Evolutionary conservation across 371 early-diverging fungal species (phyloP).

Genomic region (Mucor irregularis): DNA sequence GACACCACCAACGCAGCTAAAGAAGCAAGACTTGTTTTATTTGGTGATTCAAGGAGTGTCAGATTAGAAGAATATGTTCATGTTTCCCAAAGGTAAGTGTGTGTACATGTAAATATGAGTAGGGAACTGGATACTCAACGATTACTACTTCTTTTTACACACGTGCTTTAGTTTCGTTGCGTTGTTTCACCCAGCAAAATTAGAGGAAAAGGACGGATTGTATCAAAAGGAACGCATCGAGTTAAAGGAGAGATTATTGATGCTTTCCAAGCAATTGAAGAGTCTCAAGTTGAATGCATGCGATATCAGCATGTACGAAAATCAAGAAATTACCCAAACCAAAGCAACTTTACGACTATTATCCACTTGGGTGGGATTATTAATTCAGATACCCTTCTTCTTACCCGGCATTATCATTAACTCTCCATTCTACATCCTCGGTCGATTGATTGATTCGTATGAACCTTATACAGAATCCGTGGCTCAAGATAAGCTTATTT

Average conservation of each 20-base stretch:
- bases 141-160: background rate
- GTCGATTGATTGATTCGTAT: conserved; percentile 40
- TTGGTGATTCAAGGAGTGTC: conserved; percentile 45
- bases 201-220: conserved; percentile 1
- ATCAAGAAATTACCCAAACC: conserved; percentile 37
- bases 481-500: conserved; percentile 54
- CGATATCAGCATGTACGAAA: conserved; percentile 51
- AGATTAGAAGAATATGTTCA: conserved; percentile 49
- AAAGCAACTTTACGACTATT: conserved; percentile 36
- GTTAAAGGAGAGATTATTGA: conserved; percentile 36
- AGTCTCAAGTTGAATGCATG: conserved; percentile 38
- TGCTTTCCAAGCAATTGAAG: conserved; percentile 39
- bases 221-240: conserved; percentile 18
- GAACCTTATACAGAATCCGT: conserved; percentile 56
- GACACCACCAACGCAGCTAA: conserved; percentile 51
- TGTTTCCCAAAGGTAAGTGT: conserved; percentile 49
- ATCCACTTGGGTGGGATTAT: conserved; percentile 35
- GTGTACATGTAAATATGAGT: background rate
- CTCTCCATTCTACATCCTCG: conserved; percentile 53
- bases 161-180: conserved; percentile 31
- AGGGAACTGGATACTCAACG: no score
- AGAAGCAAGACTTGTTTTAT: conserved; percentile 45
- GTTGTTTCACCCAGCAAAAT: conserved; percentile 30
- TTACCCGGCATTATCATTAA: conserved; percentile 58
- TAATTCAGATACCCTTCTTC: conserved; percentile 54